Percentiles rank a stretch among this genome's conserved stretches.
Conservation (phyloP, 2,329 filamentous ascomycete species). For the Fusarium sulawesiense region DNA sequence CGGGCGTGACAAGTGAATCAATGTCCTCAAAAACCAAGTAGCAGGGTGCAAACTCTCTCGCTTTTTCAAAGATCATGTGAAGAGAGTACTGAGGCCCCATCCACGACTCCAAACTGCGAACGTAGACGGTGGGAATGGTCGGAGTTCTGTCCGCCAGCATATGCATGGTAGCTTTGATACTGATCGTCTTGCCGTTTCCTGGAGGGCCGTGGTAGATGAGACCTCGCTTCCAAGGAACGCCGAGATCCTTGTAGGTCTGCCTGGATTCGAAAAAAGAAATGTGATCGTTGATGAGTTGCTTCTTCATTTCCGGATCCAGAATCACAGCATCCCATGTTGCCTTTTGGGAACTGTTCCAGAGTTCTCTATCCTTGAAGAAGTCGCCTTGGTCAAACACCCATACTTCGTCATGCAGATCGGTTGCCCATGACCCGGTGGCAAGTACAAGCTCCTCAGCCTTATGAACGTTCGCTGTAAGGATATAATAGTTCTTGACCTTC, state of each 20-base stretch:
- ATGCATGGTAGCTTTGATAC: slow-evolving; percentile 77
- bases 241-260: background rate
- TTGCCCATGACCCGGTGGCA: slow-evolving; percentile 1
- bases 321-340: slow-evolving; percentile 4
- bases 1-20: slow-evolving; percentile 71
- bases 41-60: slow-evolving; percentile 72
- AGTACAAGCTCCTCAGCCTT: slow-evolving; percentile 8
- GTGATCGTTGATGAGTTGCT: slow-evolving; percentile 1
- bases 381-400: background rate
- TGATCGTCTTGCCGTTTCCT: slow-evolving; percentile 76
- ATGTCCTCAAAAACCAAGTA: slow-evolving; percentile 79
- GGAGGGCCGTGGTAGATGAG: slow-evolving; percentile 75
- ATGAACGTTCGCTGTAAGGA: background rate
- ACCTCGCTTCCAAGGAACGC: slow-evolving; percentile 77
- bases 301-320: background rate
- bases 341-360: background rate
- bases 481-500: background rate
- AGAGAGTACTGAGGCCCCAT: slow-evolving; percentile 68
- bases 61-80: slow-evolving; percentile 66
- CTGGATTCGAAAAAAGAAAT: slow-evolving; percentile 2
- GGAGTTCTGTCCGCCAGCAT: slow-evolving; percentile 63
- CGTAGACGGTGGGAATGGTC: background rate
- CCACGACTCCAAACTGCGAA: slow-evolving; percentile 50
- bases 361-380: background rate
- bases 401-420: slow-evolving; percentile 1